phyloP scores from a whole-genome alignment of 768 basidiomycete species.

The Tulasnella sp. region DNA sequence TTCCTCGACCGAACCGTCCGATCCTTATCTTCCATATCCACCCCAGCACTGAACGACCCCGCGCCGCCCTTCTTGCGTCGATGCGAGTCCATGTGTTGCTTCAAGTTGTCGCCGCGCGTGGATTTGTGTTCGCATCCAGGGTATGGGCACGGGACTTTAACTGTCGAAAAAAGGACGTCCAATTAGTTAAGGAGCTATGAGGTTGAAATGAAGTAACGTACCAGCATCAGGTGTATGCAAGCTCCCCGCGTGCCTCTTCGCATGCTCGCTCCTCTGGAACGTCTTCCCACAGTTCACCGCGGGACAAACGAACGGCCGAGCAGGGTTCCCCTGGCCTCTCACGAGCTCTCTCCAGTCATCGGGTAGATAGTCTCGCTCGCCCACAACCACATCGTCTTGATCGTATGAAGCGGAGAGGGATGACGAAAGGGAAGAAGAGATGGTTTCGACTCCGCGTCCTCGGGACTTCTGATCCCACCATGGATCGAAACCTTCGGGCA shows the following conservation, averaged over 20 bases:
- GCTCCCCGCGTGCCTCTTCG: constrained; percentile 14
- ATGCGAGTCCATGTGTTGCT: constrained; percentile 13
- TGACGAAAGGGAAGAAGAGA: neutral
- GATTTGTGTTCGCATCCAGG: constrained; percentile 12
- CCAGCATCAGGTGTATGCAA: constrained; percentile 12
- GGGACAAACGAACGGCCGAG: constrained; percentile 6
- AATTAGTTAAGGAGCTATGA: neutral
- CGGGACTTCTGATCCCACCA: constrained; percentile 13
- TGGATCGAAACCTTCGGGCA: constrained; percentile 13
- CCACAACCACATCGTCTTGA: neutral
- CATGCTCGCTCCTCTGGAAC: constrained; percentile 13
- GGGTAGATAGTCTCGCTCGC: neutral
- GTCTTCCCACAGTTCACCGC: constrained; percentile 14
- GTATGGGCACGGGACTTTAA: constrained; percentile 8
- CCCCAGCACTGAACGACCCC: no score
- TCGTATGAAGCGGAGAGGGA: neutral
- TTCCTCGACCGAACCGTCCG: no score
- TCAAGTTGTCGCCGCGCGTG: constrained; percentile 11
- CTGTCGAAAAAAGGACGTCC: neutral
- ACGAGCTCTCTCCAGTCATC: constrained; percentile 8
- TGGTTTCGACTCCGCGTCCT: constrained; percentile 5
- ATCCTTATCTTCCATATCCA: no score
- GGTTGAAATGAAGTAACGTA: neutral
- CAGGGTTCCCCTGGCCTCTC: constrained; percentile 6
- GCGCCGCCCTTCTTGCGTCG: constrained; percentile 4